Evolutionary conservation across 768 basidiomycete genomes (phyloP), one percentile per base, ranked within the genome.

Genomic region (Rhizopogon rudus): DNA sequence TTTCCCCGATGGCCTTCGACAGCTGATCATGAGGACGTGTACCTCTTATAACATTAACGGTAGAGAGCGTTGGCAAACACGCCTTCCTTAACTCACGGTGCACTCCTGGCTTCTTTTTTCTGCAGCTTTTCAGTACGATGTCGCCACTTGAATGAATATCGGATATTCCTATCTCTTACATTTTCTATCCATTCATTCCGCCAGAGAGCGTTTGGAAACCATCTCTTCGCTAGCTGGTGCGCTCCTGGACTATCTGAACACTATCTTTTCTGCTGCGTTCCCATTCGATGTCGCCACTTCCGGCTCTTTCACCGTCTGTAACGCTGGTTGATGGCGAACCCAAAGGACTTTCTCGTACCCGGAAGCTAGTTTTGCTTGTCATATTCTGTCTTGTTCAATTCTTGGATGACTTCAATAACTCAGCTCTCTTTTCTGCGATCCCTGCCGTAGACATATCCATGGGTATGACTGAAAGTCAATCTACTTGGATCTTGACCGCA

Each of bases 321-420:
- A 57, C 51, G 4, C 17, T 44, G 33, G 28, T 44, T 40, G 52
- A 61, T 41, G 41, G 41, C 33, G 40, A 25, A 1, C 44, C 55
- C 28, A 56, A 54, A 17, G 46, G 2, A 20, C 57, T 68, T 51
- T 71, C 66, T 39, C 55, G 45, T 46, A 48, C 56, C 39, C 66
- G 62, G 54, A 74, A 67, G 62, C 52, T 48, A 2, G 17, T 66
- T 20, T 55, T 79, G 14, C 63, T 80, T 1, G 29, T 59, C 10
- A 55, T 76, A 10, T 71, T 78, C 39, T 78, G 75, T 57, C 64
- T 71, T 17, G 72, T 76, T 13, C 69, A 75, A 45, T 77, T 76
- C 57, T 61, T 78, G 51, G 79, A 80, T 35, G 61, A 72, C 12
- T 74, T 80, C 64, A 75, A 72, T 59, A 75, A 73, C 55, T 69